These are phyloP conservation scores for Spathaspora passalidarum DNA, from an alignment of 805 yeast species.

Conservation along the genomic window DNA sequence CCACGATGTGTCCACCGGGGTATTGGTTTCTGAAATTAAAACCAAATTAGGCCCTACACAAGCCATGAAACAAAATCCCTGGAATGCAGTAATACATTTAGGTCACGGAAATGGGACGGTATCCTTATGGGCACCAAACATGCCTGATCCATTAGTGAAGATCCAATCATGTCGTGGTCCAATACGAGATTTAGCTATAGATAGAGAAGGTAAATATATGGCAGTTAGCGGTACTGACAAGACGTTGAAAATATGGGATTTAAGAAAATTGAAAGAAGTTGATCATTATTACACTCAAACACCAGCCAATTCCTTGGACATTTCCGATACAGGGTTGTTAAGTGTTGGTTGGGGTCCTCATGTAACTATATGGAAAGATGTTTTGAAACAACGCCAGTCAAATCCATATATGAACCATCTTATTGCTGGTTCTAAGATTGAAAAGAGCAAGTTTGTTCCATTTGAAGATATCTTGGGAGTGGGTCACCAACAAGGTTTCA, in stretches of 20 bases:
- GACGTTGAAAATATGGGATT: constrained; percentile 87
- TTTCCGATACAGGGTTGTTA: constrained; percentile 84
- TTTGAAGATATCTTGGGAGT: constrained; percentile 94
- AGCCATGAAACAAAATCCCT: constrained; percentile 85
- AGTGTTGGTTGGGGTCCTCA: constrained; percentile 97
- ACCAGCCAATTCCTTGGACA: constrained; percentile 74
- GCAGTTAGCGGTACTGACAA: constrained; percentile 88
- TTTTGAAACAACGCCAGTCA: constrained; percentile 54
- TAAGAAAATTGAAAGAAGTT: constrained; percentile 74
- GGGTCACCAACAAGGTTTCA: constrained; percentile 76
- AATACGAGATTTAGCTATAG: constrained; percentile 77
- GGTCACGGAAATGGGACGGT: constrained; percentile 95
- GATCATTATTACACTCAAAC: constrained; percentile 75
- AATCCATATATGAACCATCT: constrained; percentile 92
- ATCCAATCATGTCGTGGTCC: constrained; percentile 84
- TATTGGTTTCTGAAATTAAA: constrained; percentile 73
- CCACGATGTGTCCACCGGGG: constrained; percentile 95
- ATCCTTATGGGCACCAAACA: constrained; percentile 88
- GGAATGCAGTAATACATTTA: constrained; percentile 91
- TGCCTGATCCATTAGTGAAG: constrained; percentile 81
- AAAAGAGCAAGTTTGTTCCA: constrained; percentile 75
- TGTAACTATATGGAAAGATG: constrained; percentile 91
- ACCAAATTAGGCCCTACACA: constrained; percentile 90
- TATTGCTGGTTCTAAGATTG: constrained; percentile 72
- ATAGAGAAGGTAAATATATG: constrained; percentile 92